A percentile compares a stretch with the other conserved stretches of the same genome.
Conservation (phyloP, 192 early-diverging fungal species). For the Umbelopsis isabellina region DNA sequence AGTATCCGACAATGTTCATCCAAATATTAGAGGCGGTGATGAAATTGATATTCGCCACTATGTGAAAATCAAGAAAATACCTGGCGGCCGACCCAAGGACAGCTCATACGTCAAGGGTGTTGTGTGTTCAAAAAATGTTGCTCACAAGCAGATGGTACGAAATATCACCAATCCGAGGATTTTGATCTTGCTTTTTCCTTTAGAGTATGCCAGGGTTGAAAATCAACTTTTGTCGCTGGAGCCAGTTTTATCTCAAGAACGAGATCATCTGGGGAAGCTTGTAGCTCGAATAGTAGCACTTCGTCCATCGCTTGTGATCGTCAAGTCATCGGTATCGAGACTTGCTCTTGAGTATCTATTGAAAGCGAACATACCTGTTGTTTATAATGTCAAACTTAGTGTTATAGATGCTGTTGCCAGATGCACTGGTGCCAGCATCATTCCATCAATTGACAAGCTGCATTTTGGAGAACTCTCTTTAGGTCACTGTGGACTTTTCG, state of each 20-base stretch:
- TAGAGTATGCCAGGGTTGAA: conserved; percentile 78
- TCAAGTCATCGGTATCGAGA: conserved; percentile 83
- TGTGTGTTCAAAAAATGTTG: conserved; percentile 92
- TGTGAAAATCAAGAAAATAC: conserved; percentile 95
- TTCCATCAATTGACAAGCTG: conserved; percentile 83
- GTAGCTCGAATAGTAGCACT: conserved; percentile 78
- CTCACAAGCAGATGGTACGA: conserved; percentile 88
- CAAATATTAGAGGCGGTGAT: conserved; percentile 76
- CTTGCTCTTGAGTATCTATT: conserved; percentile 83
- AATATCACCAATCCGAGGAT: conserved; percentile 73
- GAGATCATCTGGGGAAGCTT: conserved; percentile 79
- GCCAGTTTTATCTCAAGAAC: conserved; percentile 82
- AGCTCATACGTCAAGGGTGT: conserved; percentile 87
- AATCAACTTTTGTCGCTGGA: conserved; percentile 82
- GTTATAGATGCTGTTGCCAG: conserved; percentile 87
- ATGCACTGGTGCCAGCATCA: conserved; percentile 82
- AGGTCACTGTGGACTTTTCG: conserved; percentile 78
- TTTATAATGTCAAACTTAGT: conserved; percentile 82
- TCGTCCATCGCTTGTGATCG: conserved; percentile 78
- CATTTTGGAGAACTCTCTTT: conserved; percentile 65
- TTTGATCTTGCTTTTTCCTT: conserved; percentile 82
- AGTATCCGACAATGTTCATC: conserved; percentile 60
- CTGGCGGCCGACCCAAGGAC: conserved; percentile 80
- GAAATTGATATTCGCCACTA: conserved; percentile 88
- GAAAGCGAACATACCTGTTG: conserved; percentile 78